These are phyloP conservation scores for Xylogone sp. DNA, from an alignment of 2,329 filamentous ascomycete genomes.

Conservation along the genomic window DNA sequence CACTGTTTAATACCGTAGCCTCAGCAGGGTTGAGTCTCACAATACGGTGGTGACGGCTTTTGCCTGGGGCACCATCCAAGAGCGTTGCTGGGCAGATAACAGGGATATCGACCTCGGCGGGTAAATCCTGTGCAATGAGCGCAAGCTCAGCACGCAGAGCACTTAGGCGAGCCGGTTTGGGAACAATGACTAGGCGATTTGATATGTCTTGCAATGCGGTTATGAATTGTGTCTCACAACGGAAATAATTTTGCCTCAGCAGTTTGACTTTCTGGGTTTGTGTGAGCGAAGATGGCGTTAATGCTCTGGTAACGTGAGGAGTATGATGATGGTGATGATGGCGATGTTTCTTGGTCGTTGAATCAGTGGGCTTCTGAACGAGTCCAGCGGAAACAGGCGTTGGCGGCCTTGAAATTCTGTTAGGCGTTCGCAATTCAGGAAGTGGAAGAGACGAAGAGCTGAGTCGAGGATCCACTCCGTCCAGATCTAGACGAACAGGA, in stretches of 20 bases:
- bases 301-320: slow-evolving; percentile 50
- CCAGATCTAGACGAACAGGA: slow-evolving; percentile 24
- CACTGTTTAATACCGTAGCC: slow-evolving; percentile 80
- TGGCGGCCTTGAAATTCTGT: slow-evolving; percentile 45
- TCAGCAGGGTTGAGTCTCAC: slow-evolving; percentile 81
- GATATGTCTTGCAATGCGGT: slow-evolving; percentile 80
- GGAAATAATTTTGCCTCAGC: slow-evolving; percentile 77
- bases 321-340: slow-evolving; percentile 31
- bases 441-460: slow-evolving; percentile 67
- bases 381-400: slow-evolving; percentile 56
- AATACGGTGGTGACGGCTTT: slow-evolving; percentile 77
- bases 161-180: slow-evolving; percentile 76
- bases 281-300: slow-evolving; percentile 60
- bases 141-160: slow-evolving; percentile 77
- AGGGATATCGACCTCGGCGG: slow-evolving; percentile 79
- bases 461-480: slow-evolving; percentile 51
- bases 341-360: slow-evolving; percentile 6
- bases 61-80: slow-evolving; percentile 67
- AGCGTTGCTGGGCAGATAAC: slow-evolving; percentile 75
- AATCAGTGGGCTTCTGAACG: slow-evolving; percentile 40
- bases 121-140: slow-evolving; percentile 75
- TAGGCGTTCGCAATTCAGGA: slow-evolving; percentile 55
- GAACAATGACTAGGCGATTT: slow-evolving; percentile 76
- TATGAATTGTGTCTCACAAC: slow-evolving; percentile 76
- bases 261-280: slow-evolving; percentile 65